Evolutionary conservation across 352 stramenopile genomes (phyloP), one percentile per base, ranked within the genome.

Genomic region (Globisporangium middletonii): DNA sequence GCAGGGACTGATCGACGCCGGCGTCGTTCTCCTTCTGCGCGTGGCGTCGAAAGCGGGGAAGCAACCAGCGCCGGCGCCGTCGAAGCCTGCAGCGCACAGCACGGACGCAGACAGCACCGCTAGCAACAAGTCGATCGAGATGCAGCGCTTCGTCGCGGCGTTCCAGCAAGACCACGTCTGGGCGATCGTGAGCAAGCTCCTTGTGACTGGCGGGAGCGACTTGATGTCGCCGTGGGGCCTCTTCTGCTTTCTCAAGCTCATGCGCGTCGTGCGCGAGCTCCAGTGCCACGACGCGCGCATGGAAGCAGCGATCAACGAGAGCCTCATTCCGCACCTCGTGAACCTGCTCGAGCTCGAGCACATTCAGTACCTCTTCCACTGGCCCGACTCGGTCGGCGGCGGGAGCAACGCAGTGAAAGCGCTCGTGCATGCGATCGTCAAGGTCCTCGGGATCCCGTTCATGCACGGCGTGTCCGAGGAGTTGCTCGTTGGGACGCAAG

Each of bases 181-280:
- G 84, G 48, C 68, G 63, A 65, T 67, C 27, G 59, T 91, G 18
- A 69, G 62, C 37, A 60, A 63, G 37, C 69, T 94, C 62, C 65
- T 88, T 42, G 49, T 52, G 51, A 66, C 43, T 60, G 64, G 80
- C 16, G 84, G 86, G 26, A 67, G 68, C 52, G 75, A 91, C 53
- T 59, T 89, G 5, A 46, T 96, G 44, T 95, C 85, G 6, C 88
- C 88, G 1, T 92, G 74, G 78, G 88, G 88, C 0, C 62, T 95
- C 12, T 91, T 94, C 55, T 95, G 75, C 53, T 85, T 93, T 18
- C 68, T 96, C 28, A 92, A 91, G 53, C 68, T 92, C 53, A 71
- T 93, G 49, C 75, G 79, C 15, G 81, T 83, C 53, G 67, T 96
- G 5, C 75, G 72, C 1, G 85, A 95, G 63, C 83, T 82, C 61